Evolutionary conservation across 345 rosid genomes (phyloP), one percentile per base, ranked within the genome.

Genomic region (Nasturtium officinale): DNA sequence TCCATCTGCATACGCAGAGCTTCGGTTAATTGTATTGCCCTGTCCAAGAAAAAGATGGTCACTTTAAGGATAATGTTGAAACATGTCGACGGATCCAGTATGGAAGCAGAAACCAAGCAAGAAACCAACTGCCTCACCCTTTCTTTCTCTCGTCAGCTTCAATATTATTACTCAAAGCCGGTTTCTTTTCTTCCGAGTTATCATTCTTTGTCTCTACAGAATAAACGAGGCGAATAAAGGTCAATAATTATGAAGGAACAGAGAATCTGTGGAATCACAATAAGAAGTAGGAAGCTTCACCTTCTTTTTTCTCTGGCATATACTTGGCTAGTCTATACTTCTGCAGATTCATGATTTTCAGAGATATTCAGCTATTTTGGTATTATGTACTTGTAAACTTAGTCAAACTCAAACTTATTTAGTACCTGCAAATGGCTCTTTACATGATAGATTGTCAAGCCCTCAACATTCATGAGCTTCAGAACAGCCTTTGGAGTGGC

Each of bases 391-490:
- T 30, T 50, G 26, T 23, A 15, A 65, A 58, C 0, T 50, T 42
- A n/a, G 42, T 32, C 33, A 48, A 5, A 9, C 0, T 35, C 57
- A 56, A 61, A 66, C 42, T 60, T 23, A 40, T 72, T 13, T 16
- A 26, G 59, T 79, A 90, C 98, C 98, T 90, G 98, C 55, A 92
- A 80, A 81, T 92, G 98, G 88, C 98, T 92, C 78, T 92, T 92
- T 18, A 92, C 96, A 73, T 92, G 96, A 80, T 92, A 90, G 57
- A 90, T 92, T 20, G 98, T 92, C 87, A 92, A 82, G 70, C 96
- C 90, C 78, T 88, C 88, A 52, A 82, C 89, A 73, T 90, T 89
- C 98, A 92, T 90, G 45, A 92, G 88, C 87, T 92, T 90, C 71
- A 90, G 57, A 32, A 92, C 96, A 21, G 85, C 96, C 78, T 90